Base-by-base conservation (phyloP, 1,284 basidiomycete genomes). In the Ganoderma multipileum region DNA sequence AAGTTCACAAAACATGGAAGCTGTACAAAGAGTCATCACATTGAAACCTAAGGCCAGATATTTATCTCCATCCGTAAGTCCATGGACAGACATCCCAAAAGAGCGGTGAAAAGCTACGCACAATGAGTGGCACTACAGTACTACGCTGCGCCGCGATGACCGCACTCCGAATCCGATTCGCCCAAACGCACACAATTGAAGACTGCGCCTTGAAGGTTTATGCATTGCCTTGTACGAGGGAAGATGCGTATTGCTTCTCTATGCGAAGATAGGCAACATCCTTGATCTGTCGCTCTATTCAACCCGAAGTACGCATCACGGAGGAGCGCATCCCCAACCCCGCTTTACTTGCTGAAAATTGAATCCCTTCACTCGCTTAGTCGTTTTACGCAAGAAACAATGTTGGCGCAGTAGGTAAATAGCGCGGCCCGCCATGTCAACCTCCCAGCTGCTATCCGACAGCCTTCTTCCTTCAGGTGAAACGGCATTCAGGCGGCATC, bases 221-320 rank as follows among this genome's bases (percentile, higher is more conserved):
- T 44, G n/a, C 44, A 11, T 23, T 23, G n/a, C 44, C 44, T 8
- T n/a, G 8, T 12, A 23, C n/a, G n/a, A 23, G n/a, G 7, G 3
- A 11, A 23, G 62, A 44, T 64, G 62, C 39, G 47, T 63, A 64
- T 67, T 47, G 57, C 44, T 68, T 63, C 63, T 30, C 23, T 8
- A 33, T 47, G 55, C 38, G 47, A 54, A 28, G 39, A 16, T 30
- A 36, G 23, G 23, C 65, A 66, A 60, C 65, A 39, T 58, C 30
- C 42, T 38, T 62, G 60, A 66, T 20, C n/a, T 9, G 28, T 12
- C 30, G 9, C 36, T 7, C 33, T 11, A 55, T 36, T n/a, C 33
- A 38, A 58, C 55, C 20, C 30, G 30, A 12, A 5, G 20, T 23
- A n/a, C 20, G 52, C 23, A 50, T 50, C 47, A 54, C 52, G 26